Conservation (phyloP, 148 eudicot genomes). For the Camellia granthamiana region DNA sequence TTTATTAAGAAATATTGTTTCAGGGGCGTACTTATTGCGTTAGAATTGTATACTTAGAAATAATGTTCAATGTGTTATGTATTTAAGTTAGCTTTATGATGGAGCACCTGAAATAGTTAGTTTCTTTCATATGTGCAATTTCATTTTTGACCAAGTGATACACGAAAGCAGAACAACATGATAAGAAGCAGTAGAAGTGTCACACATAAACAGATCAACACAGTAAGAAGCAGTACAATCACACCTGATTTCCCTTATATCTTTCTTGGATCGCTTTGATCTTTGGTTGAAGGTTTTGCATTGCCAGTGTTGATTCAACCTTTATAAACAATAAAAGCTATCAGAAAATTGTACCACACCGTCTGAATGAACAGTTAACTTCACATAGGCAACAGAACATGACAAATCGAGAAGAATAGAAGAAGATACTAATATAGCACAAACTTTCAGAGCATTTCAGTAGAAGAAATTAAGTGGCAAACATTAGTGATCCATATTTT, state of each 20-base stretch:
- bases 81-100: not conserved
- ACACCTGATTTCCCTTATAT: constrained; percentile 95
- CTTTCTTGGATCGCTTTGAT: constrained; percentile 98
- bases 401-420: not conserved
- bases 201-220: constrained; percentile 1
- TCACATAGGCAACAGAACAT: not conserved
- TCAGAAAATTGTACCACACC: not conserved
- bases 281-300: constrained; percentile 99
- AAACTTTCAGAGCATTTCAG: not conserved
- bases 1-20: not conserved
- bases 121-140: not conserved
- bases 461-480: not conserved
- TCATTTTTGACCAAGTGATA: not conserved
- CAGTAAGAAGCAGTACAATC: constrained; percentile 10
- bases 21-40: not conserved
- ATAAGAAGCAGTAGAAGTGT: not conserved
- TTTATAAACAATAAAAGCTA: constrained; percentile 26
- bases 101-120: not conserved
- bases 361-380: not conserved
- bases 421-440: not conserved
- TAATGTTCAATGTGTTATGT: not conserved
- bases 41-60: not conserved
- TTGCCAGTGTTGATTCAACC: constrained; percentile 97
- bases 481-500: not conserved
- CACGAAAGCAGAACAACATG: constrained; percentile 1